Conservation (phyloP, 1,284 basidiomycete species). For the Ganoderma sinense region DNA sequence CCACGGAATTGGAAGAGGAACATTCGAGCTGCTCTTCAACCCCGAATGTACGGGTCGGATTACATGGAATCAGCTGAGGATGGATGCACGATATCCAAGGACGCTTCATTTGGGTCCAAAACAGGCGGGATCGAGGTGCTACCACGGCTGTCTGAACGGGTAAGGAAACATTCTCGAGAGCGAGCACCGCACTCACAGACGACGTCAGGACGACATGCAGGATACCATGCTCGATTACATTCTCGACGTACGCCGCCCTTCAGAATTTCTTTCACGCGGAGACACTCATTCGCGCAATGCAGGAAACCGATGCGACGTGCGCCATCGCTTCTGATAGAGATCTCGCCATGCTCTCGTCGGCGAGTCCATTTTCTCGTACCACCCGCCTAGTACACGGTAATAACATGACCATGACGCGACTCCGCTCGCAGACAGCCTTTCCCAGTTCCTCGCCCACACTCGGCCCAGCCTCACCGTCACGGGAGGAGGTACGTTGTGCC, state of each 20-base stretch:
- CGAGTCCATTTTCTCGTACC: background rate
- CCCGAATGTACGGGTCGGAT: background rate
- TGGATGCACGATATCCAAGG: too few species aligned
- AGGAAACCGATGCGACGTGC: background rate
- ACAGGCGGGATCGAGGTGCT: background rate
- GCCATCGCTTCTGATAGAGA: background rate
- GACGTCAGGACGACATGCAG: background rate
- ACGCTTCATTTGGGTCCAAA: background rate
- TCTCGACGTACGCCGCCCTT: background rate
- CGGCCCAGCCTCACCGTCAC: background rate
- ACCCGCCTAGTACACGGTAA: background rate
- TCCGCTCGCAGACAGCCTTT: background rate
- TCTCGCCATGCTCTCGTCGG: background rate
- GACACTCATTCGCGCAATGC: background rate
- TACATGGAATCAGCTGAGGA: background rate
- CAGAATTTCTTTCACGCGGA: background rate
- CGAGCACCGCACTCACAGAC: background rate
- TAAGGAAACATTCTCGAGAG: background rate
- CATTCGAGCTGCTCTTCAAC: background rate
- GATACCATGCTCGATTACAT: background rate
- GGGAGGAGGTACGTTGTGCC: background rate
- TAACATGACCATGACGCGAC: background rate
- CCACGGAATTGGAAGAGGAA: background rate
- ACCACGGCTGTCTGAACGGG: background rate
- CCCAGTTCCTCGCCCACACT: background rate